phyloP scores from a whole-genome alignment of 257 asterid genomes.

The Linaria vulgaris region DNA sequence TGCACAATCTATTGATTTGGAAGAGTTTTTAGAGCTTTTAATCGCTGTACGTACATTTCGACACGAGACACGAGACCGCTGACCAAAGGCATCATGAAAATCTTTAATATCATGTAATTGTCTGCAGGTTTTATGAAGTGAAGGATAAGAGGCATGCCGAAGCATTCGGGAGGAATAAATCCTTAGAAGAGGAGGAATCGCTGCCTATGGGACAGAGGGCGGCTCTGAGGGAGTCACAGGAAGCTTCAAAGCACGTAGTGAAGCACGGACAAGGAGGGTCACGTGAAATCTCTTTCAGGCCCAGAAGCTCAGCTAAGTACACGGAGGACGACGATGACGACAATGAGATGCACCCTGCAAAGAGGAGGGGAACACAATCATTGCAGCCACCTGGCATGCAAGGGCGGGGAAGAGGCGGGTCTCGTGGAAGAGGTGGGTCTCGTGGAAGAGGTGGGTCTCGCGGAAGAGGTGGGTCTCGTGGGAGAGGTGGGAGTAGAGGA shows the following conservation, averaged over 20 bases:
- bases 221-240: slow-evolving; percentile 37
- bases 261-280: slow-evolving; percentile 85
- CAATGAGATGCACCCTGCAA: slow-evolving; percentile 40
- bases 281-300: slow-evolving; percentile 72
- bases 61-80: no score
- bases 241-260: slow-evolving; percentile 39
- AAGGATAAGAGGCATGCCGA: slow-evolving; percentile 89
- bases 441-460: slow-evolving; percentile 41
- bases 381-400: slow-evolving; percentile 55
- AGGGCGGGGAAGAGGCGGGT: slow-evolving; percentile 52
- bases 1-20: neutral
- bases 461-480: slow-evolving; percentile 38
- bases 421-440: slow-evolving; percentile 36
- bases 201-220: slow-evolving; percentile 83
- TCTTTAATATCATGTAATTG: neutral
- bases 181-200: slow-evolving; percentile 75
- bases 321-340: slow-evolving; percentile 60
- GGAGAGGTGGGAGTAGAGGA: slow-evolving; percentile 42
- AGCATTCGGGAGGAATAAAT: slow-evolving; percentile 64
- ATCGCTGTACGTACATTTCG: no score
- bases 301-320: slow-evolving; percentile 56
- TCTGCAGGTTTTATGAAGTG: slow-evolving; percentile 76
- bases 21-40: no score
- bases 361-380: slow-evolving; percentile 72
- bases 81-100: no score